Evolutionary conservation across 345 rosid genomes (phyloP), one percentile per base, ranked within the genome.

Genomic region (Populus ilicifolia): DNA sequence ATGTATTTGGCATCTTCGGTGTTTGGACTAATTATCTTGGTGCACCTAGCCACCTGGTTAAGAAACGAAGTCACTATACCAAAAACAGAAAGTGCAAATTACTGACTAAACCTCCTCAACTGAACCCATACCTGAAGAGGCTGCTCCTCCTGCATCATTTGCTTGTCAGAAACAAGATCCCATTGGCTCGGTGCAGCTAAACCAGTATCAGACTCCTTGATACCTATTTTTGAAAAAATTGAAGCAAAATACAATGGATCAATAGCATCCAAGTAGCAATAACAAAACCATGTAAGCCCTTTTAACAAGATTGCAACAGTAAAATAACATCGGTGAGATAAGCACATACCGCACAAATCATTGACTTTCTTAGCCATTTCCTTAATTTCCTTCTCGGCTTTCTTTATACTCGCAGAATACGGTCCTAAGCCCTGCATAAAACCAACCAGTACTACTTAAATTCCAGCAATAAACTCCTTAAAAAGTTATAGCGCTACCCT

Each of bases 101-200:
- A 39, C 17, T 38, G 8, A 12, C 14, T 41, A 41, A 14, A 41
- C 35, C 52, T 73, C 66, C 2, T 56, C 43, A 17, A 36, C 36
- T 6, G 5, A 67, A 12, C 18, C 29, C 20, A 11, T 18, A 83
- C 86, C 89, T 96, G 99, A 73, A 96, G 96, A 8, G 98, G 99
- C 73, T 96, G 99, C 84, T 96, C 99, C 80, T 96, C 99, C 80
- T 96, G 99, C 99, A 96, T 96, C 99, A 96, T 96, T 77, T 93
- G 97, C 74, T 96, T 96, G 75, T 96, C 99, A 2, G 99, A 96
- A n/a, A 96, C 99, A 74, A 96, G 99, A 89, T 96, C 99, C 99
- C 99, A 96, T 52, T 96, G 99, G 77, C 98, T 93, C 6, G 99
- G 99, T 64, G 97, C 92, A 78, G 98, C 98, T 77, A 95, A 83